Evolutionary conservation across 345 rosid species (phyloP).

Genomic region (Rhodomyrtus tomentosa): DNA sequence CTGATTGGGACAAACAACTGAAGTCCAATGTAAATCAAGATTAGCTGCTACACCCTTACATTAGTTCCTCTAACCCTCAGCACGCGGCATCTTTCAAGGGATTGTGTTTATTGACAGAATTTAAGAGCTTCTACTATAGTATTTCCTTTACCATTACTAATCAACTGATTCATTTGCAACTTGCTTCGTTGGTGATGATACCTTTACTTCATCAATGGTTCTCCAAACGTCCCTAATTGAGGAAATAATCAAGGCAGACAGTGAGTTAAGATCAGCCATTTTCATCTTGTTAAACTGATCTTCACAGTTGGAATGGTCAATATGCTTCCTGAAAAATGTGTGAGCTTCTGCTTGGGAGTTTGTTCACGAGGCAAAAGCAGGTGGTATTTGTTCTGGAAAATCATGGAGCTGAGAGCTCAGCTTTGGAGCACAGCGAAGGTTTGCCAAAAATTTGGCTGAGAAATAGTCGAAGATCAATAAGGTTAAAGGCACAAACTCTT

Average conservation of each 20-base stretch:
- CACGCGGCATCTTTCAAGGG: neutral
- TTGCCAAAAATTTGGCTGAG: neutral
- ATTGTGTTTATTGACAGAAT: neutral
- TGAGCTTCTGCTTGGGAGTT: neutral
- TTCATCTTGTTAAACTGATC: neutral
- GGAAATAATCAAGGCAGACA: neutral
- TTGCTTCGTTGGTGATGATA: neutral
- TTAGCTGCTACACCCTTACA: no score
- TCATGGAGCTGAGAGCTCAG: neutral
- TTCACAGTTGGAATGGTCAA: neutral
- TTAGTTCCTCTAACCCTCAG: neutral
- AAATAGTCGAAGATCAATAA: neutral
- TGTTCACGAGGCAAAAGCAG: neutral
- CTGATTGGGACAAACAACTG: neutral
- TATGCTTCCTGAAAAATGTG: neutral
- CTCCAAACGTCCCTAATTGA: neutral
- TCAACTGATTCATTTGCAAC: neutral
- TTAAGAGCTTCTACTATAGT: neutral
- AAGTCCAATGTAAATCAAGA: neutral
- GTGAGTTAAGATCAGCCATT: neutral
- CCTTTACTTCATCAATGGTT: neutral
- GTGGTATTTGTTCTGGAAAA: neutral
- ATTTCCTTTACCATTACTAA: neutral
- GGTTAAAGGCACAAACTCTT: neutral
- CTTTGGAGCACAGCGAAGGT: neutral